Evolutionary conservation across 495 filamentous ascomycete species (phyloP), one percentile per base, ranked within the genome.

Genomic region (Achaetomiella virescens): DNA sequence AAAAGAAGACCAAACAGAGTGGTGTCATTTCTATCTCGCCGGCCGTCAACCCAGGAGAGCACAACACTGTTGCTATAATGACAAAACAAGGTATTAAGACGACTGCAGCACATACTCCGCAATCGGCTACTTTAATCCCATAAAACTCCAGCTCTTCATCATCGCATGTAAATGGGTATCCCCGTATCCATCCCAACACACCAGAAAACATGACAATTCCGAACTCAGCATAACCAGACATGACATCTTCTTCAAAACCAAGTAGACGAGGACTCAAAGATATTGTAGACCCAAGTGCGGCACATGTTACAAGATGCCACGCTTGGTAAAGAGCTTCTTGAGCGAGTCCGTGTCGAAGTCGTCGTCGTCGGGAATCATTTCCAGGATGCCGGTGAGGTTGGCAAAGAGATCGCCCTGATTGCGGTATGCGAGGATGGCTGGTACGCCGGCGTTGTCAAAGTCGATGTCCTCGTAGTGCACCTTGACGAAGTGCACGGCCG

Each of bases 391-490:
- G 2, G 91, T 89, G 35, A 97, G 72, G 54, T 92, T 95, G 44
- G 88, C 86, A 61, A 97, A 93, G 57, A 96, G 82, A 52, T 97
- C 91, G 37, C 90, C 91, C 58, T 82, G 78, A 60, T 81, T 85
- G 37, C 84, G 84, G 74, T 98, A 98, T 1, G 87, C 92, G 38
- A 98, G 75, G 21, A 98, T 74, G 8, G 93, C 92, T 1, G 93
- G 93, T 0, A 93, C 88, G 53, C 87, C 84, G 52, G 90, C 89
- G 57, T 87, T 82, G 66, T 95, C 89, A 80, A 97, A 97, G 69
- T 97, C 95, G 27, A 95, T 92, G 57, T 96, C 95, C 52, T 87
- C 83, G 66, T 89, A 88, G 71, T 95, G 88, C 29, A 97, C 81
- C 69, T 91, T 93, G 70, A 97, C 80, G 64, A 98, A 97, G 59